phyloP scores from a whole-genome alignment of 1,139 yeast species.

The Geotrichum siamense region DNA sequence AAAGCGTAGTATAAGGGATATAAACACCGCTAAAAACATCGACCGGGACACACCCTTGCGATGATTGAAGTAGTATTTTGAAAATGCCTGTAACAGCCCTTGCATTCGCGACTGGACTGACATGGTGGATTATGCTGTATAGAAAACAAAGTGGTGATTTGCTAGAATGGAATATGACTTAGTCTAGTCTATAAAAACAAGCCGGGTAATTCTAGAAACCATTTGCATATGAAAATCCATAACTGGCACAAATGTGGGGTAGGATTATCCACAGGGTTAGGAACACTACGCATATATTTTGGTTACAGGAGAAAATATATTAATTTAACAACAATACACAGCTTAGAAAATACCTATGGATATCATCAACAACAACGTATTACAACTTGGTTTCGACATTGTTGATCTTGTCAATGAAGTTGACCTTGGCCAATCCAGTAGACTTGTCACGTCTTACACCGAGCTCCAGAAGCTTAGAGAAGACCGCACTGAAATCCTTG shows the following conservation, averaged over 20 bases:
- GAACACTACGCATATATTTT: too few species aligned
- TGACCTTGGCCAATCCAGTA: constrained; percentile 31
- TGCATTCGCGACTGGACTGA: constrained; percentile 16
- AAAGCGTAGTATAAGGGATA: constrained; percentile 22
- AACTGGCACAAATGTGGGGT: too few species aligned
- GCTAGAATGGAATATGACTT: too few species aligned
- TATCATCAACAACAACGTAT: too few species aligned
- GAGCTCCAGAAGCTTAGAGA: constrained; percentile 50
- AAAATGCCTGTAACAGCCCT: constrained; percentile 13
- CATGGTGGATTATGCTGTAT: neutral
- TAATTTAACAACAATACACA: too few species aligned
- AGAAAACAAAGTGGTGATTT: too few species aligned
- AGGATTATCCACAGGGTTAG: too few species aligned
- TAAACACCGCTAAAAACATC: constrained; percentile 25
- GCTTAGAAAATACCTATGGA: too few species aligned
- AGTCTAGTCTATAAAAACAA: neutral
- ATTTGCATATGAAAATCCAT: too few species aligned
- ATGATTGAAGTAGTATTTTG: constrained; percentile 23
- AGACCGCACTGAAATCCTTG: constrained; percentile 48
- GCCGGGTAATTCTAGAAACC: too few species aligned
- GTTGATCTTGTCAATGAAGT: constrained; percentile 26
- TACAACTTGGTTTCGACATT: constrained; percentile 23
- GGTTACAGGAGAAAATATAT: too few species aligned
- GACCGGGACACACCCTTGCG: constrained; percentile 27
- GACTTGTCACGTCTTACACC: constrained; percentile 40